phyloP scores from a whole-genome alignment of 306 rosid species.

The Betula pendula region DNA sequence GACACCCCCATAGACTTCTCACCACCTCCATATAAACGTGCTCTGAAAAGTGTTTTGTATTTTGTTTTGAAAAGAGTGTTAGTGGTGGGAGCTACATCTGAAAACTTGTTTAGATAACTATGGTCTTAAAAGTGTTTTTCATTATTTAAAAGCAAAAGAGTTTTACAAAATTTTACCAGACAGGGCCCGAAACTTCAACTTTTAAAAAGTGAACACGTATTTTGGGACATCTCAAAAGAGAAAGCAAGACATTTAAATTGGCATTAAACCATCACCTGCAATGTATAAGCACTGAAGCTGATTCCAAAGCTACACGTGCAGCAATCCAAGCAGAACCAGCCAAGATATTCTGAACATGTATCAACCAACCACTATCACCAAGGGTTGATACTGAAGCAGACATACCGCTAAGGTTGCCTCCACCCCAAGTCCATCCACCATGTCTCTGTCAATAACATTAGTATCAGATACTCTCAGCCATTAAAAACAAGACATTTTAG shows the following conservation, averaged over 20 bases:
- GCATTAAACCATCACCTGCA: conserved; percentile 62
- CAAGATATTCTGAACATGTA: conserved; percentile 81
- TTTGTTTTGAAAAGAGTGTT: no score
- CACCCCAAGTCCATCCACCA: conserved; percentile 99
- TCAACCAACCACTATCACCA: conserved; percentile 97
- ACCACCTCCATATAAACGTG: no score
- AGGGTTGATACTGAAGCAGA: conserved; percentile 95
- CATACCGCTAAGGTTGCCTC: conserved; percentile 98
- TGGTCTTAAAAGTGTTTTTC: no score
- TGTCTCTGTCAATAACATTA: conserved; percentile 64
- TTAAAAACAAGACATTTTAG: conserved; percentile 5
- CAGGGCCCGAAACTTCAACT: not conserved
- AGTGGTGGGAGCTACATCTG: no score
- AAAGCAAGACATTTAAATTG: not conserved
- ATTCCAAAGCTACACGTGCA: conserved; percentile 87
- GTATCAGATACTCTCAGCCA: conserved; percentile 20
- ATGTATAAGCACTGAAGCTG: conserved; percentile 93
- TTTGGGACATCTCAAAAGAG: not conserved
- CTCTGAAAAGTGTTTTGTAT: no score
- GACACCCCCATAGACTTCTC: no score
- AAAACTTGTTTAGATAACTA: no score
- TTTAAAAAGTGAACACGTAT: not conserved
- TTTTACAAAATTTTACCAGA: no score
- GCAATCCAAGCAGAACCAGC: conserved; percentile 99
- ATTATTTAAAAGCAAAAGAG: no score